Conservation (phyloP, 2,329 filamentous ascomycete species). For the Sclerotinia nivalis region DNA sequence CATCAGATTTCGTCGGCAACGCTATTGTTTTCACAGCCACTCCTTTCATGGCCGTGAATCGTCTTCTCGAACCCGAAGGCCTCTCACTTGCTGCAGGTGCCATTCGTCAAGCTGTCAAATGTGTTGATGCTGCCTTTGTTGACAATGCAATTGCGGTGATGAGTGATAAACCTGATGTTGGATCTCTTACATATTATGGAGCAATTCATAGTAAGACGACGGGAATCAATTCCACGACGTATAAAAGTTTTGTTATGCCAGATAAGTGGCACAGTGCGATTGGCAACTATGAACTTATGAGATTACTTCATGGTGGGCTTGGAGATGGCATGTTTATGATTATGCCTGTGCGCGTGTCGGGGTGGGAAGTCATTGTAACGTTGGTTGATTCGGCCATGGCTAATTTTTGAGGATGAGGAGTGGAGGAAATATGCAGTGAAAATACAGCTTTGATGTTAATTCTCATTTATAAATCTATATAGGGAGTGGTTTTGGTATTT, state of each 20-base stretch:
- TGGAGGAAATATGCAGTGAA: not conserved
- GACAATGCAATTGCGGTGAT: constrained; percentile 10
- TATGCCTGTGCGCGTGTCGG: not conserved
- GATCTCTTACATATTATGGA: not conserved
- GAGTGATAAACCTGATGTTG: not conserved
- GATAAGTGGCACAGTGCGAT: not conserved
- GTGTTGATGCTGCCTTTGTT: not conserved
- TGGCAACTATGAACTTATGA: not conserved
- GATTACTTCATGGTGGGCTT: not conserved
- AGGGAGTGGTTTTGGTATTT: not conserved
- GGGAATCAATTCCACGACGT: not conserved
- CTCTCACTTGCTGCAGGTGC: not conserved
- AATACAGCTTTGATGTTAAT: not conserved
- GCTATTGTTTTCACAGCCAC: not conserved
- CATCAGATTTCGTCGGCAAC: not conserved
- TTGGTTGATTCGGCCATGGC: not conserved
- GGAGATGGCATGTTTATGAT: not conserved
- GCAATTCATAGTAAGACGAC: not conserved
- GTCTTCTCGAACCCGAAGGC: not conserved
- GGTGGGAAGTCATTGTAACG: not conserved
- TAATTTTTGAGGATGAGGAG: not conserved
- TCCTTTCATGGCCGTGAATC: not conserved
- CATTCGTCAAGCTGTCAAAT: not conserved
- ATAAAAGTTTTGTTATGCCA: not conserved
- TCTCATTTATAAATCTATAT: not conserved